Evolutionary conservation across 2,329 filamentous ascomycete species (phyloP).

Genomic region (Exophiala mesophila): DNA sequence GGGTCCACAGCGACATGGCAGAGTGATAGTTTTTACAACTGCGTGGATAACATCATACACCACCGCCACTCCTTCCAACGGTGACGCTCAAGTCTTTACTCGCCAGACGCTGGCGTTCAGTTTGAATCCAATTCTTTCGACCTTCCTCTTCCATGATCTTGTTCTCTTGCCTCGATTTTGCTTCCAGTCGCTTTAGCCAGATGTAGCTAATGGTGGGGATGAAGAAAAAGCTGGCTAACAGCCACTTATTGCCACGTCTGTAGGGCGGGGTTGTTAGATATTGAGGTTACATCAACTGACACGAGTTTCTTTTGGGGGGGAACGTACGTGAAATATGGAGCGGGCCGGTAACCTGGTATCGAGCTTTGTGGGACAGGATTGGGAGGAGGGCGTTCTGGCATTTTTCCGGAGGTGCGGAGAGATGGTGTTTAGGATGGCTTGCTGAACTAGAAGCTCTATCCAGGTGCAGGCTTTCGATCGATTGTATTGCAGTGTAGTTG

Average conservation of each 20-base stretch:
- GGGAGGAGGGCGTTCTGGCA: slow-evolving; percentile 8
- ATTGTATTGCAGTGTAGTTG: too few species aligned
- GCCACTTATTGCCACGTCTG: slow-evolving; percentile 17
- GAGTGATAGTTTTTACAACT: too few species aligned
- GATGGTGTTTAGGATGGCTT: too few species aligned
- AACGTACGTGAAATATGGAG: slow-evolving; percentile 16
- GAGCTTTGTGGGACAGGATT: slow-evolving; percentile 16
- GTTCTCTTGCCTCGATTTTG: slow-evolving; percentile 14
- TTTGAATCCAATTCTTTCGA: slow-evolving; percentile 19
- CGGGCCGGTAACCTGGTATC: slow-evolving; percentile 20
- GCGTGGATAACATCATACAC: too few species aligned
- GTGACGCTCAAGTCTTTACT: slow-evolving; percentile 16
- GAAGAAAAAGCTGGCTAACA: slow-evolving; percentile 17
- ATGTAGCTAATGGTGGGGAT: slow-evolving; percentile 18
- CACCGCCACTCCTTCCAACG: slow-evolving; percentile 21
- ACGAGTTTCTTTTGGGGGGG: too few species aligned
- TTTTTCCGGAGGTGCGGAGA: background rate
- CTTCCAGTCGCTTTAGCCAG: slow-evolving; percentile 19
- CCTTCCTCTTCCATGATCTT: slow-evolving; percentile 21
- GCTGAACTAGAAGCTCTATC: too few species aligned
- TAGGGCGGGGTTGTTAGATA: background rate
- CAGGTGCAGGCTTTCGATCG: too few species aligned
- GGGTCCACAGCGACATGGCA: too few species aligned
- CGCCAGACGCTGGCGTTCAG: slow-evolving; percentile 15
- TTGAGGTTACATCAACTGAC: too few species aligned